These are phyloP conservation scores for Persicaria tinctoria DNA, from an alignment of 148 eudicot genomes.

Conservation along the genomic window DNA sequence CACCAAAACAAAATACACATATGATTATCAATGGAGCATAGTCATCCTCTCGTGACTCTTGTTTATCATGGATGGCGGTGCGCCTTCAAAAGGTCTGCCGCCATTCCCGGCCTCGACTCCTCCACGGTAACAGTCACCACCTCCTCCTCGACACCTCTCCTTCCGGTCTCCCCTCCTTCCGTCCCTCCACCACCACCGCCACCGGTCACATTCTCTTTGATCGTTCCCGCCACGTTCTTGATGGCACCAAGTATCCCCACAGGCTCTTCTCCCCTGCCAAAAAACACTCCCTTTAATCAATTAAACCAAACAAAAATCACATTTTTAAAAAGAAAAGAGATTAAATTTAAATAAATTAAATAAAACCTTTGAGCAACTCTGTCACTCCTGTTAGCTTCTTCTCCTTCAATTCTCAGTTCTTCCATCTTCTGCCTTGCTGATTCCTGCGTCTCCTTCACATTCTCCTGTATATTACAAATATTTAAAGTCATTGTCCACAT, in stretches of 20 bases:
- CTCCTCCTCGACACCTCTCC: conserved; percentile 10
- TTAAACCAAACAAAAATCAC: not conserved
- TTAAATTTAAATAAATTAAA: not conserved
- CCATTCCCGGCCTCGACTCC: conserved; percentile 17
- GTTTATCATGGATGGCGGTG: too few species aligned
- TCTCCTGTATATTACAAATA: too few species aligned
- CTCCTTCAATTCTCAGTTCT: conserved; percentile 32
- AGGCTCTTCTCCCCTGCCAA: conserved; percentile 28
- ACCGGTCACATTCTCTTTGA: conserved; percentile 39
- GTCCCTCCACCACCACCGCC: conserved; percentile 11
- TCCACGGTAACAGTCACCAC: conserved; percentile 22
- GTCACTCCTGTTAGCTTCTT: conserved; percentile 18
- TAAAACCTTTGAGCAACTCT: not conserved
- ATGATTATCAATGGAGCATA: too few species aligned
- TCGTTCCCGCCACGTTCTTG: conserved; percentile 31
- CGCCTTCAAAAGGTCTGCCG: conserved; percentile 24
- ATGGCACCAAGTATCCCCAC: conserved; percentile 31
- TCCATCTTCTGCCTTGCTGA: conserved; percentile 49
- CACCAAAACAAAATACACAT: too few species aligned
- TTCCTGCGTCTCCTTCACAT: conserved; percentile 26
- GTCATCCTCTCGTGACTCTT: too few species aligned
- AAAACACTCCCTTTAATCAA: not conserved
- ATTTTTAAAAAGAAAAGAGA: not conserved
- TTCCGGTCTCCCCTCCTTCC: conserved; percentile 1
- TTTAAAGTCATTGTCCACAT: too few species aligned